Evolutionary conservation across 2,329 filamentous ascomycete species (phyloP), one percentile per base, ranked within the genome.

Genomic region (Rhinocladiella mackenziei): DNA sequence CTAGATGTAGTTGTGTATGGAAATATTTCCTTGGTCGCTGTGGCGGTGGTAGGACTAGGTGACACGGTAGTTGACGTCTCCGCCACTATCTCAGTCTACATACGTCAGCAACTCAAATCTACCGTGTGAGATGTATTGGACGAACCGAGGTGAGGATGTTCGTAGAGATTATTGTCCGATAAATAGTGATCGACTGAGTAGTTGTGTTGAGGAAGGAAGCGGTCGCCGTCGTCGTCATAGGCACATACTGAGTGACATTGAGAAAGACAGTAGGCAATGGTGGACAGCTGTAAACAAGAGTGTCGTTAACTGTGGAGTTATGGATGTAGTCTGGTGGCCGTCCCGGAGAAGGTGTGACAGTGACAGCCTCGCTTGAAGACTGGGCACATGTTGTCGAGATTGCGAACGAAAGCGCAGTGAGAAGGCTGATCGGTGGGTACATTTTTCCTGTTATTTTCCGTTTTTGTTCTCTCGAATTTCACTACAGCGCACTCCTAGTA

Each of bases 131-230:
- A 5, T 11, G 5, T 18, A 23, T 22, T 11, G 9, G 7, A 43
- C 43, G 29, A 15, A 50, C 46, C 43, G 46, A 41, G 3, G 50
- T 53, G 10, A 50, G 11, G 5, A 53, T 26, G 3, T 43, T 50
- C 5, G 50, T 53, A n/a, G 50, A 53, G 8, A 48, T 53, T 14
- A 53, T 44, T 10, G 50, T 53, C 29, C 50, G 50, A 33, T 44
- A 53, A 18, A 53, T 49, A 17, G 50, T 53, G 20, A 53, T 46
- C 14, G 51, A 45, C 23, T 26, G 30, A 23, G 50, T 53, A 25
- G 46, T 48, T 15, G 50, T 50, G 26, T 43, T 20, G 4, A 33
- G 32, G 37, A 36, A 51, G 15, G 34, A 23, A 13, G 31, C 31
- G 19, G 31, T 33, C 14, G 31, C 14, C 31, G 31, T 34, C 8